Evolutionary conservation across 1,284 basidiomycete species (phyloP), one percentile per base, ranked within the genome.

Genomic region (Thecaphora thlaspeos): DNA sequence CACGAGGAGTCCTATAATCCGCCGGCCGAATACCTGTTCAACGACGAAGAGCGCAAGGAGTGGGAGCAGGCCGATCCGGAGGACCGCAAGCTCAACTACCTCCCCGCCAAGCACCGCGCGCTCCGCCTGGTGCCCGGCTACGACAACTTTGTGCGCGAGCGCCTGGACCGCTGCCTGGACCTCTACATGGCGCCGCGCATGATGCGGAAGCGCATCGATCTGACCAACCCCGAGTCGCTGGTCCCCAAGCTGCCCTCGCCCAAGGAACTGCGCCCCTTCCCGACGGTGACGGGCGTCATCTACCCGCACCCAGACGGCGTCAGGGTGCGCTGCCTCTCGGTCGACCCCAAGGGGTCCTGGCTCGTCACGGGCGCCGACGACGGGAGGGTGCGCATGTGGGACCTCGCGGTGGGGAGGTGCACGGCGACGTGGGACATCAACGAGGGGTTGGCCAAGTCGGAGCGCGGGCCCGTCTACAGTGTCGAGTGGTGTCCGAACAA

Each of bases 1-100:
- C 89, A 97, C 67, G 86, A 87, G 34, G 93, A 98, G 80, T 97
- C 93, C 1, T 99, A 98, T 80, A 99, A 99, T 77, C 95, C 95
- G 22, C 95, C 95, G 3, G 90, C 88, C 71, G 95, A 99, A 81
- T 97, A 98, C 78, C 83, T 99, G 3, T 91, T 91, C n/a, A 88
- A 88, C 14, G 86, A 88, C 49, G 84, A 87, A 66, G 94, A 97
- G 79, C 85, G 84, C 51, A 84, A 86, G 64, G 85, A 87, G 73
- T 97, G 91, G 89, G 86, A 92, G 73, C 85, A 83, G 46, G 84
- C 84, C 24, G 93, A 96, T 56, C 85, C 88, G 59, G 91, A 94
- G 80, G 93, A 98, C 78, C 86, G 93, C 66, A 90, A 94, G 78
- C 85, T 85, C 51, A 87, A 94, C 76, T 94, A 88, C 80, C 82